phyloP scores from a whole-genome alignment of 1,139 yeast species.

The Debaryomycetaceae sp. region DNA sequence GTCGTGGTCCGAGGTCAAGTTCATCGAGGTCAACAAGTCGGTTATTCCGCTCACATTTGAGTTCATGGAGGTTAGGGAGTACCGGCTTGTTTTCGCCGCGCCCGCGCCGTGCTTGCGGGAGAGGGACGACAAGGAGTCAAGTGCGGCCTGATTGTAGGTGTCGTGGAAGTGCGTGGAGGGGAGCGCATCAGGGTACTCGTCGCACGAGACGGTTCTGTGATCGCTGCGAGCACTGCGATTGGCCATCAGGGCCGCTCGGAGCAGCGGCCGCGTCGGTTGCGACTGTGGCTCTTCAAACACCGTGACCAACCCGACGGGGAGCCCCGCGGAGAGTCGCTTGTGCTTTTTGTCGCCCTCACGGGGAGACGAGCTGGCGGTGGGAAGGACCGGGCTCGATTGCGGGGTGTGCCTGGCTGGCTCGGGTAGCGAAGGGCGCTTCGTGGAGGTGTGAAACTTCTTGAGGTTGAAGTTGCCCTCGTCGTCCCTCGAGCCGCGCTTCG shows the following conservation, averaged over 20 bases:
- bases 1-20: constrained; percentile 3
- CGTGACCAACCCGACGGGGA: constrained; percentile 38
- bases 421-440: constrained; percentile 26
- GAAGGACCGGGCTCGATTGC: no score
- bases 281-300: constrained; percentile 36
- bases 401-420: no score
- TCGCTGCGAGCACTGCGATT: no score
- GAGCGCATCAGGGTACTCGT: constrained; percentile 25
- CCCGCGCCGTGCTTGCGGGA: constrained; percentile 7
- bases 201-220: constrained; percentile 17
- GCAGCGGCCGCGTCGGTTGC: no score
- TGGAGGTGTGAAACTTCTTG: constrained; percentile 31
- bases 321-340: constrained; percentile 34
- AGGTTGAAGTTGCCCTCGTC: constrained; percentile 24
- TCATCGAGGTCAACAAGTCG: constrained; percentile 35
- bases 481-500: constrained; percentile 11
- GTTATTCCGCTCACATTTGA: constrained; percentile 42
- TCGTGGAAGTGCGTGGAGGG: constrained; percentile 22
- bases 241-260: no score
- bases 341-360: constrained; percentile 18
- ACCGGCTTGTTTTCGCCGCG: constrained; percentile 24
- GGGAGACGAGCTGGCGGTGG: constrained; percentile 1
- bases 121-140: constrained; percentile 20
- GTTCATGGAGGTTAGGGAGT: constrained; percentile 36
- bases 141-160: constrained; percentile 32